These are phyloP conservation scores for Tanacetum coccineum DNA, from an alignment of 129 eudicot species.

Conservation along the genomic window DNA sequence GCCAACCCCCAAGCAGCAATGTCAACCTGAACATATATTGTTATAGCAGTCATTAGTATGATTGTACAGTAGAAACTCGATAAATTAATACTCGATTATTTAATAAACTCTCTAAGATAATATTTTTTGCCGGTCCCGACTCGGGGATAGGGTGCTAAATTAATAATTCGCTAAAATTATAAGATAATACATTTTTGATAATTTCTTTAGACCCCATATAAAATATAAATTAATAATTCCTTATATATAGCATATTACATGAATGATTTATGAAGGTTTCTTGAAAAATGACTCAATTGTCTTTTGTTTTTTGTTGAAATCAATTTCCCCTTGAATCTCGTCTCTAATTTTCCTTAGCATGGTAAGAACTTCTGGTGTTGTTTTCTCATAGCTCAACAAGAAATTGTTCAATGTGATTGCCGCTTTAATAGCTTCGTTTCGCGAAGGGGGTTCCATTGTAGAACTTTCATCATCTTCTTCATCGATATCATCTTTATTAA, in stretches of 20 bases:
- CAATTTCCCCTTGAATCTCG: constrained; percentile 33
- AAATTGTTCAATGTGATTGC: constrained; percentile 27
- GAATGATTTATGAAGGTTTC: constrained; percentile 29
- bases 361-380: constrained; percentile 18
- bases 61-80: constrained; percentile 25
- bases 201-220: constrained; percentile 26
- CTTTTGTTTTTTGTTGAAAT: constrained; percentile 35
- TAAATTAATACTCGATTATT: constrained; percentile 36
- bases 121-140: constrained; percentile 33
- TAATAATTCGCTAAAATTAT: constrained; percentile 30
- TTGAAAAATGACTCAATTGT: constrained; percentile 31
- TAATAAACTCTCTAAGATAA: constrained; percentile 34
- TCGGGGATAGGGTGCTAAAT: constrained; percentile 33
- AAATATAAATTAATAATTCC: constrained; percentile 27
- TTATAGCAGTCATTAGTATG: too few species aligned
- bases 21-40: too few species aligned
- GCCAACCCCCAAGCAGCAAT: too few species aligned
- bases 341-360: constrained; percentile 29
- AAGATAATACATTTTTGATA: too few species aligned
- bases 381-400: constrained; percentile 23
- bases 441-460: neutral
- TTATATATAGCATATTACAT: constrained; percentile 29
- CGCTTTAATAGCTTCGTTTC: constrained; percentile 24
- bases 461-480: constrained; percentile 5
- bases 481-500: constrained; percentile 27